Evolutionary conservation across 176 grass and related monocot genomes (phyloP).

Genomic region (Tillandsia fasciculata): DNA sequence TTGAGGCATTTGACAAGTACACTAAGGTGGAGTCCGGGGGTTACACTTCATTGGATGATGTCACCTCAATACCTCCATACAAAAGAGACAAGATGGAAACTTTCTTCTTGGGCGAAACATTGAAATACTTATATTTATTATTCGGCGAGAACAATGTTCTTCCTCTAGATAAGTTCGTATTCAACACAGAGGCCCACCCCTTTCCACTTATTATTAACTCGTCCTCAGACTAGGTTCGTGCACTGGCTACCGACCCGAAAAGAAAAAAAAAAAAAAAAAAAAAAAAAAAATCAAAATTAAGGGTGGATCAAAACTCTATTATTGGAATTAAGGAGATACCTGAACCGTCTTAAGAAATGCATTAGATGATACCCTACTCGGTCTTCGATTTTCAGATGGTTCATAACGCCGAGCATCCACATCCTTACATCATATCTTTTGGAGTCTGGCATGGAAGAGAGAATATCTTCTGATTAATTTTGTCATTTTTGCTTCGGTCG

Average conservation of each 20-base stretch:
- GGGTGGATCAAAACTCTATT: too few relatives aligned
- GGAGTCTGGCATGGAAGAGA: too few relatives aligned
- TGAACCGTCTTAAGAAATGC: too few relatives aligned
- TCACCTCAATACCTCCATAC: constrained; percentile 64
- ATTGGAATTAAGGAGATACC: too few relatives aligned
- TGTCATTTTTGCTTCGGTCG: too few relatives aligned
- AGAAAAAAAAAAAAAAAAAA: not conserved
- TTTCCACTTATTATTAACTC: constrained; percentile 48
- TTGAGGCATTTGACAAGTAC: constrained; percentile 85
- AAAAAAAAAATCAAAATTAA: too few relatives aligned
- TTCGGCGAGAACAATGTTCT: constrained; percentile 76
- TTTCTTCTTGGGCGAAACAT: constrained; percentile 78
- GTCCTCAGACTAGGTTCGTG: not conserved
- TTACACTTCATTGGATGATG: constrained; percentile 88
- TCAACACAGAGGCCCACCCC: constrained; percentile 93
- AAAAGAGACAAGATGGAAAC: constrained; percentile 99
- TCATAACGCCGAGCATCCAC: too few relatives aligned
- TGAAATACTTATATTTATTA: constrained; percentile 96
- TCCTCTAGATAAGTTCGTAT: constrained; percentile 82
- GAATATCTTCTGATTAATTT: too few relatives aligned
- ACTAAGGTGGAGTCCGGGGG: constrained; percentile 90
- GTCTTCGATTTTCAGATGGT: too few relatives aligned
- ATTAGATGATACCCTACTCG: too few relatives aligned
- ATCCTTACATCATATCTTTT: too few relatives aligned
- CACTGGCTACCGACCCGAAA: not conserved